These are phyloP conservation scores for Wickerhamomyces queroliae DNA, from an alignment of 805 yeast species.

Conservation along the genomic window DNA sequence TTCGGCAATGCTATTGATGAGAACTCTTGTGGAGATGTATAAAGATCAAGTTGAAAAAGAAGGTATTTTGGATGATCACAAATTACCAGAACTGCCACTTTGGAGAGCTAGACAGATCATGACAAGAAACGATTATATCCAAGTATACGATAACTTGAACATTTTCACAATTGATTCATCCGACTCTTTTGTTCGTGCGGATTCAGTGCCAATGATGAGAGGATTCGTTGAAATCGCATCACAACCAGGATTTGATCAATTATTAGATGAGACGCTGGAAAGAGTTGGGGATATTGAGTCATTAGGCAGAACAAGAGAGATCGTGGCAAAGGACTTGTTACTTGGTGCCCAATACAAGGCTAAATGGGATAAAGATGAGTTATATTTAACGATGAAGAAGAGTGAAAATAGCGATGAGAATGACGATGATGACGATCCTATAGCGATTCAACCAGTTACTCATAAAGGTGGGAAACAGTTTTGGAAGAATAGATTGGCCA, in stretches of 20 bases:
- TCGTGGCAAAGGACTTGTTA: slow-evolving; percentile 64
- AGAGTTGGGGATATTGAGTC: slow-evolving; percentile 75
- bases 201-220: slow-evolving; percentile 85
- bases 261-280: slow-evolving; percentile 57
- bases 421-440: slow-evolving; percentile 16
- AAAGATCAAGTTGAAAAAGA: slow-evolving; percentile 32
- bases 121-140: slow-evolving; percentile 81
- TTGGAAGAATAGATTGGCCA: slow-evolving; percentile 20
- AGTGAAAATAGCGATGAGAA: slow-evolving; percentile 11
- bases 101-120: slow-evolving; percentile 83
- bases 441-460: slow-evolving; percentile 22
- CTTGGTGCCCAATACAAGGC: slow-evolving; percentile 41
- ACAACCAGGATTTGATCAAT: slow-evolving; percentile 63
- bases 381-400: slow-evolving; percentile 4
- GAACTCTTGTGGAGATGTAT: slow-evolving; percentile 60
- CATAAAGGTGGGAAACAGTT: slow-evolving; percentile 15
- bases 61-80: slow-evolving; percentile 33
- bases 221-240: slow-evolving; percentile 76
- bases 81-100: slow-evolving; percentile 66
- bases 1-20: slow-evolving; percentile 68
- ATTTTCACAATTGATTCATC: slow-evolving; percentile 71
- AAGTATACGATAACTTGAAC: slow-evolving; percentile 66
- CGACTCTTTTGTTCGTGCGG: slow-evolving; percentile 67
- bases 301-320: slow-evolving; percentile 69
- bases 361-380: slow-evolving; percentile 11